phyloP scores from a whole-genome alignment of 2,329 filamentous ascomycete genomes.

The Trichoderma sp. region DNA sequence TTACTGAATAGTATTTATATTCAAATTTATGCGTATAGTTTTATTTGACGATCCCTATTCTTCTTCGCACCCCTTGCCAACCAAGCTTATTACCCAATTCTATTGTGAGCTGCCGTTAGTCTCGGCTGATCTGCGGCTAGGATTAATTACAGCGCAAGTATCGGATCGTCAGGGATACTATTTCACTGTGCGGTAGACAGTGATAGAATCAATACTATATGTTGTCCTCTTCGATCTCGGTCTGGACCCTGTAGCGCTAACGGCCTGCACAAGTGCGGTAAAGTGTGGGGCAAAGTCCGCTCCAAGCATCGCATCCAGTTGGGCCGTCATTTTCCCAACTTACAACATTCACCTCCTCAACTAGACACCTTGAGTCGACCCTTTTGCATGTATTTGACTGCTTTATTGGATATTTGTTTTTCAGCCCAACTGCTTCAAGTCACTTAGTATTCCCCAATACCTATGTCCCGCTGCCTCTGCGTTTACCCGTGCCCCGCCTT shows the following conservation, averaged over 20 bases:
- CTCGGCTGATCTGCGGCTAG: background rate
- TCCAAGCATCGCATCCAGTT: background rate
- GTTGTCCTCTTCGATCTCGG: background rate
- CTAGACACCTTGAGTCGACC: background rate
- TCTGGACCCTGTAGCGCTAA: background rate
- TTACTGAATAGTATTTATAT: too few species aligned
- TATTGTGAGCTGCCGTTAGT: background rate
- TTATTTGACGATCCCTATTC: too few species aligned
- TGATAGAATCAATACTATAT: background rate
- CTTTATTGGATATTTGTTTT: background rate
- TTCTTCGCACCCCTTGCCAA: too few species aligned
- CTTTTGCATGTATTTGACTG: background rate
- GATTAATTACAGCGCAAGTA: background rate
- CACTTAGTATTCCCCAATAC: background rate
- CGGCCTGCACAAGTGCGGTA: background rate
- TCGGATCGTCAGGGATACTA: background rate
- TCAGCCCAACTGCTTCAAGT: background rate
- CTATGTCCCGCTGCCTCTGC: background rate
- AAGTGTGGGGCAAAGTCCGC: background rate
- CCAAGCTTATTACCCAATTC: background rate
- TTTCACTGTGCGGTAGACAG: background rate
- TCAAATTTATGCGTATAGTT: too few species aligned
- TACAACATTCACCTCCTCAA: background rate
- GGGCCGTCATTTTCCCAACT: constrained; percentile 5
- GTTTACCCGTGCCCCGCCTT: background rate